These are phyloP conservation scores for Lachancea lanzarotensis DNA, from an alignment of 805 yeast genomes.

Conservation along the genomic window DNA sequence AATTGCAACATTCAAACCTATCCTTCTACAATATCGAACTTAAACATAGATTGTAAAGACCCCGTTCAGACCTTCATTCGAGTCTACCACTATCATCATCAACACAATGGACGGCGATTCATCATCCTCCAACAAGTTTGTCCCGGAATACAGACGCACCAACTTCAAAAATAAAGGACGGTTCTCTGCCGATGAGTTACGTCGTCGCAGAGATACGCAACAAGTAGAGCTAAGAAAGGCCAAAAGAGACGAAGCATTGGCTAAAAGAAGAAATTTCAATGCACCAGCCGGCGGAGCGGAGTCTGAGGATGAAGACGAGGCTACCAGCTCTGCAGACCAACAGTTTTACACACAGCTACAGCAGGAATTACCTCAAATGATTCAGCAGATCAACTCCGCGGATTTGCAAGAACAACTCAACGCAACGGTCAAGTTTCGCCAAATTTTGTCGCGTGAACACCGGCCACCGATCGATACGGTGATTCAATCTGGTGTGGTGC, in stretches of 20 bases:
- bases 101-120: conserved; percentile 50
- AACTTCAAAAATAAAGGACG: conserved; percentile 91
- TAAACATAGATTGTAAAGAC: no score
- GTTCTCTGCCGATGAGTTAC: conserved; percentile 90
- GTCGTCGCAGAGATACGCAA: conserved; percentile 96
- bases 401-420: conserved; percentile 75
- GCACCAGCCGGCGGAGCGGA: conserved; percentile 42
- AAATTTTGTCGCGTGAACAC: conserved; percentile 85
- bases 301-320: conserved; percentile 45
- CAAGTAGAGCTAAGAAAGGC: conserved; percentile 95
- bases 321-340: conserved; percentile 33
- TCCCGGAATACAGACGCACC: conserved; percentile 96
- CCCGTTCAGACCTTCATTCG: neutral
- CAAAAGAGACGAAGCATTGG: conserved; percentile 88
- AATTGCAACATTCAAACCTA: neutral
- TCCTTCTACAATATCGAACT: no score
- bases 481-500: conserved; percentile 88
- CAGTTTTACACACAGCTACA: conserved; percentile 44
- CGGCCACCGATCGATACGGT: conserved; percentile 95
- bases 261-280: conserved; percentile 82
- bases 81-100: neutral
- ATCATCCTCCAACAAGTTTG: conserved; percentile 56
- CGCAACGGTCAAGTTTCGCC: conserved; percentile 91
- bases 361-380: conserved; percentile 76
- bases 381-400: conserved; percentile 67